A percentile compares a stretch with the other conserved stretches of the same genome.
Conservation (phyloP, 331 rosid genomes). For the Quercus lobata region DNA sequence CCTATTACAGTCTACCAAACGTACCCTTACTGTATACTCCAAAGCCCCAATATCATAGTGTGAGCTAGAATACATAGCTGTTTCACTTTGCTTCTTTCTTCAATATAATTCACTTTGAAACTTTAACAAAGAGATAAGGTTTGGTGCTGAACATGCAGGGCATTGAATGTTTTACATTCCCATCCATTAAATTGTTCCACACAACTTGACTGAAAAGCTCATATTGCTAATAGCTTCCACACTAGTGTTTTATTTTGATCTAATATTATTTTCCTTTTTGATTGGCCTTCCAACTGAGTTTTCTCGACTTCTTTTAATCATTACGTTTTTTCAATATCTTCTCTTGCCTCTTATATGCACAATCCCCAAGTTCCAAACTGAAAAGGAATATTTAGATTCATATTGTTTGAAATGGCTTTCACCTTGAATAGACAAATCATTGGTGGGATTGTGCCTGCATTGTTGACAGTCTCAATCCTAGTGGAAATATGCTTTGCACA, state of each 20-base stretch:
- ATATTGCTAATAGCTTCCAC: too few relatives aligned
- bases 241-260: too few relatives aligned
- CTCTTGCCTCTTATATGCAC: not conserved
- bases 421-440: not conserved
- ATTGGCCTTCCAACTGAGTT: not conserved
- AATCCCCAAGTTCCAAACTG: not conserved
- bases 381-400: not conserved
- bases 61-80: not conserved
- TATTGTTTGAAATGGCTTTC: constrained; percentile 2
- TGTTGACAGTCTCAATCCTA: constrained; percentile 8
- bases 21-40: not conserved
- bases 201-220: not conserved
- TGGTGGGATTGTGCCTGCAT: not conserved
- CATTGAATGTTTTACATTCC: not conserved
- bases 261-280: not conserved
- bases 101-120: too few relatives aligned
- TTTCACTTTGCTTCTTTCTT: not conserved
- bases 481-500: constrained; percentile 27
- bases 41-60: not conserved
- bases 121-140: too few relatives aligned
- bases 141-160: not conserved
- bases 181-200: not conserved
- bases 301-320: not conserved
- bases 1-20: too few relatives aligned
- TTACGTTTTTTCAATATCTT: not conserved